phyloP scores from a whole-genome alignment of 352 stramenopile species.

The Phytophthora colocasiae region DNA sequence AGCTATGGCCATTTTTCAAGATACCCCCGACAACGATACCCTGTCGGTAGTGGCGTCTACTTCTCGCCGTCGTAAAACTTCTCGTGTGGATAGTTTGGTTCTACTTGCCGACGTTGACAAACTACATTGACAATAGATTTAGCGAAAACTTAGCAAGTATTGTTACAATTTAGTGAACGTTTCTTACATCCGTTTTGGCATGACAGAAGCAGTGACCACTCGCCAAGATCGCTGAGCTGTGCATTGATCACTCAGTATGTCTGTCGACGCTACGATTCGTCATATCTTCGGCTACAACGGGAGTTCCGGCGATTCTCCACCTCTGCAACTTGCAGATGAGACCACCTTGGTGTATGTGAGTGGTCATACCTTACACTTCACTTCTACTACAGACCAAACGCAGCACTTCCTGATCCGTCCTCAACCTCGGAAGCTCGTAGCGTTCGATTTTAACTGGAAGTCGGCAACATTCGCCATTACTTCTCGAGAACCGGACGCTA shows the following conservation, averaged over 20 bases:
- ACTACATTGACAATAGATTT: slow-evolving; percentile 4
- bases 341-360: slow-evolving; percentile 66
- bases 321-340: slow-evolving; percentile 74
- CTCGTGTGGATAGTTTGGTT: slow-evolving; percentile 20
- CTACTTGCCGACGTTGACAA: slow-evolving; percentile 30
- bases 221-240: slow-evolving; percentile 21
- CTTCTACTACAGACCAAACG: slow-evolving; percentile 58
- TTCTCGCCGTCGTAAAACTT: slow-evolving; percentile 7
- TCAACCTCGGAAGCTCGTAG: slow-evolving; percentile 61
- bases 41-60: neutral
- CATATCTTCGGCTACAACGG: slow-evolving; percentile 77
- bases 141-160: too few relatives aligned
- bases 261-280: slow-evolving; percentile 63
- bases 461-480: slow-evolving; percentile 64
- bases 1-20: slow-evolving; percentile 25
- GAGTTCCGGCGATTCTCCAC: slow-evolving; percentile 16
- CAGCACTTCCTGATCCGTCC: slow-evolving; percentile 72
- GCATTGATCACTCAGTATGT: slow-evolving; percentile 18
- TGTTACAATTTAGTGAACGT: too few relatives aligned
- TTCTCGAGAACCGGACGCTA: slow-evolving; percentile 53
- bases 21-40: neutral
- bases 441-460: slow-evolving; percentile 74
- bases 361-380: slow-evolving; percentile 77
- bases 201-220: slow-evolving; percentile 21
- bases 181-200: too few relatives aligned